A percentile compares a stretch with the other conserved stretches of the same genome.
phyloP scores from a whole-genome alignment of 1,139 yeast genomes.

The Hansenula lynferdii region DNA sequence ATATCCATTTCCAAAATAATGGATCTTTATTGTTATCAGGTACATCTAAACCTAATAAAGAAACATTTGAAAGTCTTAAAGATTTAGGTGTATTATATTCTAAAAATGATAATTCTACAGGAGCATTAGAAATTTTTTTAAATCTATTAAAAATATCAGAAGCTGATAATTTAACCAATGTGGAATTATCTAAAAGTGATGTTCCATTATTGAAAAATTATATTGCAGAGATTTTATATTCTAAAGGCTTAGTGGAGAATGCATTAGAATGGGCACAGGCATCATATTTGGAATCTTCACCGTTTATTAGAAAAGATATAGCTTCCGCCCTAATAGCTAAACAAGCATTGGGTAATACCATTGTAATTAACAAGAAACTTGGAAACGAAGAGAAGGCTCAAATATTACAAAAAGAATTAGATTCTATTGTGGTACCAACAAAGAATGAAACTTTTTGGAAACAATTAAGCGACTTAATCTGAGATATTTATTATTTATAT shows the following conservation, averaged over 20 bases:
- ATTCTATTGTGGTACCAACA: conserved; percentile 11
- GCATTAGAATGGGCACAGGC: conserved; percentile 66
- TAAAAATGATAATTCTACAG: conserved; percentile 16
- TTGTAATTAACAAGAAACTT: background rate
- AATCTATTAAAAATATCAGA: conserved; percentile 25
- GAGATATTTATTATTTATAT: too few relatives aligned
- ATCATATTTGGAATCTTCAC: conserved; percentile 31
- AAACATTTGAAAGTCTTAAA: conserved; percentile 16
- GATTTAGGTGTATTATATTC: conserved; percentile 29
- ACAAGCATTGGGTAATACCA: conserved; percentile 31
- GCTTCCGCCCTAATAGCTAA: conserved; percentile 38
- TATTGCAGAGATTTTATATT: conserved; percentile 65
- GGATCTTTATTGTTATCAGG: conserved; percentile 15
- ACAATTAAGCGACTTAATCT: background rate
- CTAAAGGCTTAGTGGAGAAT: conserved; percentile 42
- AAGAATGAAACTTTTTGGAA: background rate
- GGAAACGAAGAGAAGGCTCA: conserved; percentile 31
- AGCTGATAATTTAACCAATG: too few relatives aligned
- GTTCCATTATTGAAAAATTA: conserved; percentile 46
- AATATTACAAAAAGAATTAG: conserved; percentile 26
- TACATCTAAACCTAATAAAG: conserved; percentile 14
- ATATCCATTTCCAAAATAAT: conserved; percentile 12
- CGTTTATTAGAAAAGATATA: conserved; percentile 27
- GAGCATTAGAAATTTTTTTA: conserved; percentile 27
- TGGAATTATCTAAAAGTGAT: conserved; percentile 4